These are phyloP conservation scores for Lepidium didymum DNA, from an alignment of 345 rosid species.

Conservation along the genomic window DNA sequence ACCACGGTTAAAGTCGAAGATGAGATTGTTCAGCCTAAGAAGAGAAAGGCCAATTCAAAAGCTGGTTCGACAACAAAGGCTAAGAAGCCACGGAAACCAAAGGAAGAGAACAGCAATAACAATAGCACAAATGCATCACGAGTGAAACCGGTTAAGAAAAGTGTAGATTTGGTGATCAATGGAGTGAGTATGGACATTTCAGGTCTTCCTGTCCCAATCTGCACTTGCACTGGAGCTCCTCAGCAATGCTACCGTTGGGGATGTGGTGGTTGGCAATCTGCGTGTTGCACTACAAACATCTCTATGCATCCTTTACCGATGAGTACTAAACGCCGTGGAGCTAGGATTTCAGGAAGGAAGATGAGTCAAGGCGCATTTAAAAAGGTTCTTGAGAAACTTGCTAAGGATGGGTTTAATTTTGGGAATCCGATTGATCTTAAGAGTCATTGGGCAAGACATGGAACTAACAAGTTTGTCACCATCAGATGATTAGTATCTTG, in stretches of 20 bases:
- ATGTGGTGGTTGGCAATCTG: constrained; percentile 99
- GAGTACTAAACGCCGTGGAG: constrained; percentile 94
- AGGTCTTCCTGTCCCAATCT: constrained; percentile 75
- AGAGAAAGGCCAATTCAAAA: constrained; percentile 56
- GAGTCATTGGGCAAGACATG: constrained; percentile 97
- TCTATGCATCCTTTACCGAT: constrained; percentile 93
- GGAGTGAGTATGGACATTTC: constrained; percentile 90
- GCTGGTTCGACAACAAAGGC: constrained; percentile 39
- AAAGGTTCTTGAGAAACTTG: constrained; percentile 93
- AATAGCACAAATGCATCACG: constrained; percentile 29
- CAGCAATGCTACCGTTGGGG: constrained; percentile 99
- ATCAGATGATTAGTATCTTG: constrained; percentile 60
- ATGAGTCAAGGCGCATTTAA: constrained; percentile 99
- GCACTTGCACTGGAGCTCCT: constrained; percentile 92
- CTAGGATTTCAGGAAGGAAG: constrained; percentile 95
- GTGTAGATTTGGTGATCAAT: constrained; percentile 72
- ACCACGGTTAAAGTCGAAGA: constrained; percentile 38
- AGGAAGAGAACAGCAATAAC: constrained; percentile 36
- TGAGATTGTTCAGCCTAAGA: constrained; percentile 51
- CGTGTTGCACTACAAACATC: constrained; percentile 89
- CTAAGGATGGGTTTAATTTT: constrained; percentile 86
- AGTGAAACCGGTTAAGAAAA: constrained; percentile 75
- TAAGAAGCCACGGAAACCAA: constrained; percentile 79
- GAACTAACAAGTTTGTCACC: constrained; percentile 97
- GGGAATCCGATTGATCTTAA: constrained; percentile 82